Evolutionary conservation across 2,329 filamentous ascomycete genomes (phyloP), one percentile per base, ranked within the genome.

Genomic region (Fusarium sororula): DNA sequence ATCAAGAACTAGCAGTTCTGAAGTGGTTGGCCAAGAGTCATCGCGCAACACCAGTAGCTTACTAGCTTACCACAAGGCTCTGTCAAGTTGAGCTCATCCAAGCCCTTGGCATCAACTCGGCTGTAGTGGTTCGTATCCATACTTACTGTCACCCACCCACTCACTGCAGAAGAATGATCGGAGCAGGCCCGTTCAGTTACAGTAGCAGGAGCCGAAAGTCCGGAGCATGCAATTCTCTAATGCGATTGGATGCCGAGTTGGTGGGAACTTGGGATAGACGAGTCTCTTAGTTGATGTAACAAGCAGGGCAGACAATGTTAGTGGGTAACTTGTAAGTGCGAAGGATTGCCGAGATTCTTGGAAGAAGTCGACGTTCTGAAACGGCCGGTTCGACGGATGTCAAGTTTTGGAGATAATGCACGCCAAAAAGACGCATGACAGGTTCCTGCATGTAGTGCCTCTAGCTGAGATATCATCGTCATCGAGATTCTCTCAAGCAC

Each of bases 231-330:
- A 58, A 24, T 70, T n/a, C 47, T 59, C 20, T 22, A 24, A 65
- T 59, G 42, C 59, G 59, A 70, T 70, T 70, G 67, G 66, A 66
- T 70, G 67, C 67, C 53, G 47, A 59, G 38, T 66, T 39, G 41
- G 66, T 70, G 59, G 66, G 59, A 70, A 68, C 63, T 45, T 50
- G 54, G 37, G n/a, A 56, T 47, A 60, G 56, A 54, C 35, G 66
- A 39, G 38, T 13, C 37, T 39, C 47, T 70, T 70, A 58, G 58
- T 65, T 37, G 17, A 51, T 44, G 51, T 50, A 28, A 50, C n/a
- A 20, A 69, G 66, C 38, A 45, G 38, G 64, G 68, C 62, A 17
- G 56, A 18, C n/a, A 18, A 38, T 41, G 30, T 45, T 45, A 42
- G 58, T 65, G 67, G 67, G 37, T 41, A 48, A 24, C 35, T 30